Evolutionary conservation across 2,329 filamentous ascomycete genomes (phyloP), one percentile per base, ranked within the genome.

Genomic region (Teratosphaeria destructans): DNA sequence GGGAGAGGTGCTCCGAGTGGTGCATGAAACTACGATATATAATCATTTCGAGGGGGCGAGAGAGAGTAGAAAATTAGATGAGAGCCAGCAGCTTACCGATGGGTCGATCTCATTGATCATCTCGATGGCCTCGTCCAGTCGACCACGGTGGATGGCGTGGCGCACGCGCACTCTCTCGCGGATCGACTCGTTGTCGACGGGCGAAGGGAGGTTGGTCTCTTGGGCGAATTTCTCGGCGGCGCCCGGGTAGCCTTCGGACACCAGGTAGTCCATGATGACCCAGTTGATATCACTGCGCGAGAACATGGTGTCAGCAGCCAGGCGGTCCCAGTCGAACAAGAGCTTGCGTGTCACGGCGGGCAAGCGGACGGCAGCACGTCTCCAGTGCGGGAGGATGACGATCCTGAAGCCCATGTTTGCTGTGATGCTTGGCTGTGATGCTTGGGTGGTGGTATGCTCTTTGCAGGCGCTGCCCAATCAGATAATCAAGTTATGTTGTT

Each of bases 1-100:
- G 84, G 81, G 80, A 83, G 64, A 56, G 85, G 85, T 81, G 81
- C 84, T 97, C 94, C 90, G 94, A 91, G 94, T 99, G 94, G 94
- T 99, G 94, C 94, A 99, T 99, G 93, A 95, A 85, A 92, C 81
- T 82, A 57, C 57, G 82, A 81, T 89, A 81, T 89, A 81, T 96
- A 96, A 99, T 99, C 94, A 94, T 92, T 77, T 83, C 81, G 78
- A 59, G 37, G n/a, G 52, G 58, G 53, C 29, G 29, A 32, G 29
- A 32, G 29, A 32, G 29, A 23, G 61, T 2, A n/a, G 2, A n/a
- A 8, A 8, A 6, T 11, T 27, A n/a, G 19, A 66, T 62, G 63
- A 54, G 56, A 58, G 52, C 58, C 27, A n/a, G 59, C 62, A 35
- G 74, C 89, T 77, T 85, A 99, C 94, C 83, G 94, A 86, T 66